These are phyloP conservation scores for Cyclocybe cylindracea DNA, from an alignment of 768 basidiomycete species.

Conservation along the genomic window DNA sequence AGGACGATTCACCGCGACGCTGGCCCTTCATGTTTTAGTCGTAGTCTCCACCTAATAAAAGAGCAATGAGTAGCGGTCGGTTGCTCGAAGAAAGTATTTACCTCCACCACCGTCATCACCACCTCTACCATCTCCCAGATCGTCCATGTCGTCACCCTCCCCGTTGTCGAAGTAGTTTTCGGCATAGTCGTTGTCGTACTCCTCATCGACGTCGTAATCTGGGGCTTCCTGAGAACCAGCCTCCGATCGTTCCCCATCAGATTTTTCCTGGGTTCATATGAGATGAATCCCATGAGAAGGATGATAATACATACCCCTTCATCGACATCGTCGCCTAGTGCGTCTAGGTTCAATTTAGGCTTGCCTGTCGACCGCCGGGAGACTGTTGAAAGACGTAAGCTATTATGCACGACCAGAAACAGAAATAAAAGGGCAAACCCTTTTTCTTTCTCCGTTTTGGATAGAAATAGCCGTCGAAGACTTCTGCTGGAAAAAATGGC, in stretches of 20 bases:
- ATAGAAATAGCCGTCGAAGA: conserved; percentile 82
- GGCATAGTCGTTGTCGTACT: conserved; percentile 90
- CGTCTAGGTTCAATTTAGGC: conserved; percentile 62
- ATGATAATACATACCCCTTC: conserved; percentile 41
- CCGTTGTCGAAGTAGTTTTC: conserved; percentile 93
- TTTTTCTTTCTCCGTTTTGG: conserved; percentile 63
- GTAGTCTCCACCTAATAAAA: conserved; percentile 2
- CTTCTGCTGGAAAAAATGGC: conserved; percentile 75
- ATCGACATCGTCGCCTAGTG: conserved; percentile 65
- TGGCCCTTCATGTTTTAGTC: not conserved
- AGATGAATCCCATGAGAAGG: not conserved
- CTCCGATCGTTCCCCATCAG: conserved; percentile 68
- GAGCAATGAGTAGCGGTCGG: not conserved
- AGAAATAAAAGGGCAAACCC: conserved; percentile 24
- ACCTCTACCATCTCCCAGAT: conserved; percentile 70
- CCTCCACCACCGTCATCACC: conserved; percentile 66
- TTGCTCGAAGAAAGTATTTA: not conserved
- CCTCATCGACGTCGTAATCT: conserved; percentile 88
- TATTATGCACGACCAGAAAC: not conserved
- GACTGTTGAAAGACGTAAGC: conserved; percentile 8
- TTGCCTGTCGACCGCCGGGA: conserved; percentile 22
- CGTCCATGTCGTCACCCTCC: conserved; percentile 79
- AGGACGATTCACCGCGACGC: too few relatives aligned
- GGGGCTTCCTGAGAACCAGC: conserved; percentile 64
- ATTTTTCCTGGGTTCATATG: conserved; percentile 54